These are phyloP conservation scores for Elaphomyces granulatus DNA, from an alignment of 495 filamentous ascomycete species.

Conservation along the genomic window DNA sequence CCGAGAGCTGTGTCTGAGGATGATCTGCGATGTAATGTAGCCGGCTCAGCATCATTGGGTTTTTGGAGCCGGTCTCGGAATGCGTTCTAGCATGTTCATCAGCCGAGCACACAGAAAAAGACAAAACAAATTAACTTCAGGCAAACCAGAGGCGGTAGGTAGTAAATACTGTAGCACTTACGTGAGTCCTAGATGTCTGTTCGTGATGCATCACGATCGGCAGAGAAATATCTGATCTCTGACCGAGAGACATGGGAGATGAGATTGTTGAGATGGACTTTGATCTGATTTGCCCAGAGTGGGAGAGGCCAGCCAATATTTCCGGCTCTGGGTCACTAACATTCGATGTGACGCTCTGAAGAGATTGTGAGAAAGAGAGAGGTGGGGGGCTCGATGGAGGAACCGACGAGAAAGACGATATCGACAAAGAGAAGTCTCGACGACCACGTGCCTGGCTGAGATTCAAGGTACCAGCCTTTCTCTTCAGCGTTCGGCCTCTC, in stretches of 20 bases:
- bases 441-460: conserved; percentile 8
- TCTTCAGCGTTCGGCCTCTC: conserved; percentile 19
- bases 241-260: too few species aligned
- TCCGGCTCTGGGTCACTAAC: conserved; percentile 23
- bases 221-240: too few species aligned
- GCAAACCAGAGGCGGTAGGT: too few species aligned
- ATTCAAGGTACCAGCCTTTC: conserved; percentile 21
- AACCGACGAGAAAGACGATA: conserved; percentile 19
- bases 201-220: too few species aligned
- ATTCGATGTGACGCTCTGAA: conserved; percentile 22
- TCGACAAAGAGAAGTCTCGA: conserved; percentile 3
- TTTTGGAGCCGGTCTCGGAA: conserved; percentile 26
- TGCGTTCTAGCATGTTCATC: conserved; percentile 19
- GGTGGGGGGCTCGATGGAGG: conserved; percentile 28
- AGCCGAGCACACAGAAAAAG: background rate
- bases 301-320: conserved; percentile 13
- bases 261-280: too few species aligned
- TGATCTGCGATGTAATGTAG: conserved; percentile 10
- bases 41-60: conserved; percentile 5
- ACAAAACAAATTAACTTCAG: too few species aligned
- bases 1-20: conserved; percentile 22
- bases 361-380: conserved; percentile 28
- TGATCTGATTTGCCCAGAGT: too few species aligned
- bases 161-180: too few species aligned
- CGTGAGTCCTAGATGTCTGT: too few species aligned